phyloP scores from a whole-genome alignment of 257 asterid genomes.

The Primulina huaijiensis region DNA sequence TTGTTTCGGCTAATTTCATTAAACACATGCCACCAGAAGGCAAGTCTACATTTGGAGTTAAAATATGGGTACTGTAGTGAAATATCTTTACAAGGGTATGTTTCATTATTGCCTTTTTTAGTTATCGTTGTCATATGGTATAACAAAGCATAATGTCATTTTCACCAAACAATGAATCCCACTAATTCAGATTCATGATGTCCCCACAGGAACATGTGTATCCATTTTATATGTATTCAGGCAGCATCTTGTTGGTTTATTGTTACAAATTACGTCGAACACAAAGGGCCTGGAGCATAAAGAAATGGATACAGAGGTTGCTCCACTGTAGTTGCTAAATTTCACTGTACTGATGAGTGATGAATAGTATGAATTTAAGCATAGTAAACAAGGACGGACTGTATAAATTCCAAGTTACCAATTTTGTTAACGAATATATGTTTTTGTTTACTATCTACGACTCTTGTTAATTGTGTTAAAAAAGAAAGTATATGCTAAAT shows the following conservation, averaged over 20 bases:
- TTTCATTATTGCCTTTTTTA: no score
- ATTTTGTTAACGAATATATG: no score
- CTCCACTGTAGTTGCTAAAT: not conserved
- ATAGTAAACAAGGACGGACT: not conserved
- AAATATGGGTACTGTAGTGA: not conserved
- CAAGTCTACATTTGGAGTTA: not conserved
- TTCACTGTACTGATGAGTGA: not conserved
- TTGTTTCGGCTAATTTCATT: not conserved
- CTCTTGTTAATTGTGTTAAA: no score
- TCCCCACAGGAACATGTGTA: not conserved
- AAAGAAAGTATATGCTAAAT: not conserved
- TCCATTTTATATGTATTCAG: not conserved
- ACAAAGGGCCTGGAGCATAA: not conserved
- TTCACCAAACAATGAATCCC: not conserved
- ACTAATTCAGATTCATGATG: not conserved
- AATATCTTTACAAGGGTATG: no score
- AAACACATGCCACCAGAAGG: not conserved
- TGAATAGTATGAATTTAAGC: not conserved
- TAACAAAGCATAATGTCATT: not conserved
- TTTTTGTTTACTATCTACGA: no score
- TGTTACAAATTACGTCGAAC: not conserved
- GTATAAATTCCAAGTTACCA: not conserved
- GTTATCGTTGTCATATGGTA: no score
- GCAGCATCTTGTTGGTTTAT: not conserved
- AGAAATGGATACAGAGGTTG: not conserved